A percentile compares a stretch with the other conserved stretches of the same genome.
These are phyloP conservation scores for Striga asiatica DNA, from an alignment of 257 asterid species.

Conservation along the genomic window DNA sequence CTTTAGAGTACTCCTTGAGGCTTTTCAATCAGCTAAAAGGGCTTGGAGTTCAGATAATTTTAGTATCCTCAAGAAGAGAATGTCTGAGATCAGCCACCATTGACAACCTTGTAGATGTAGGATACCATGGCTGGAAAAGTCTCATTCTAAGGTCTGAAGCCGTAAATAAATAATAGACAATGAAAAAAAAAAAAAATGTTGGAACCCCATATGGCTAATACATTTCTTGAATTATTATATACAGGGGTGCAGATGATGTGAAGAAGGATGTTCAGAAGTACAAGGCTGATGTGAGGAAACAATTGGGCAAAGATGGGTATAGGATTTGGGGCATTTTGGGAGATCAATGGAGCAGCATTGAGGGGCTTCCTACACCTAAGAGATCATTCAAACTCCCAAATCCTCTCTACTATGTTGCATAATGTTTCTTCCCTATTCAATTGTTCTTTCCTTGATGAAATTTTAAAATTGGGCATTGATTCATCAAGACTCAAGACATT, in stretches of 20 bases:
- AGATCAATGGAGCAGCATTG: slow-evolving; percentile 75
- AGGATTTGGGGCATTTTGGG: slow-evolving; percentile 57
- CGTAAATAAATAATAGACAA: neutral
- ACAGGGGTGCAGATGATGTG: slow-evolving; percentile 39
- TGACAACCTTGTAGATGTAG: slow-evolving; percentile 62
- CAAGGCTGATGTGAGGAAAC: slow-evolving; percentile 51
- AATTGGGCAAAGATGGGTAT: slow-evolving; percentile 36
- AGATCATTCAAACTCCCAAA: slow-evolving; percentile 75
- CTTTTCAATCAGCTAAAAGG: slow-evolving; percentile 56
- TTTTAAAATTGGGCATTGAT: neutral
- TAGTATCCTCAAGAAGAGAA: slow-evolving; percentile 71
- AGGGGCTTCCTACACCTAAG: slow-evolving; percentile 42
- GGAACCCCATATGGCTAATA: too few species aligned
- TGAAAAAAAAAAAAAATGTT: too few species aligned
- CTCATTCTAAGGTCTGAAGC: slow-evolving; percentile 49
- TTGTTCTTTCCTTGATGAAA: neutral
- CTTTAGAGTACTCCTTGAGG: slow-evolving; percentile 37
- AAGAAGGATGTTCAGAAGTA: slow-evolving; percentile 25
- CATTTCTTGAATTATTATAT: neutral
- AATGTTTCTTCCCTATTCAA: neutral
- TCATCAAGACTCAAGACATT: neutral
- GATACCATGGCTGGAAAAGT: slow-evolving; percentile 58
- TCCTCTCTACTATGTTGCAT: slow-evolving; percentile 56
- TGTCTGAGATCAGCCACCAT: slow-evolving; percentile 60
- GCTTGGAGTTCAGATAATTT: slow-evolving; percentile 35